Conservation (phyloP, 202 grass and related monocot species). For the Brachypodium distachyon region DNA sequence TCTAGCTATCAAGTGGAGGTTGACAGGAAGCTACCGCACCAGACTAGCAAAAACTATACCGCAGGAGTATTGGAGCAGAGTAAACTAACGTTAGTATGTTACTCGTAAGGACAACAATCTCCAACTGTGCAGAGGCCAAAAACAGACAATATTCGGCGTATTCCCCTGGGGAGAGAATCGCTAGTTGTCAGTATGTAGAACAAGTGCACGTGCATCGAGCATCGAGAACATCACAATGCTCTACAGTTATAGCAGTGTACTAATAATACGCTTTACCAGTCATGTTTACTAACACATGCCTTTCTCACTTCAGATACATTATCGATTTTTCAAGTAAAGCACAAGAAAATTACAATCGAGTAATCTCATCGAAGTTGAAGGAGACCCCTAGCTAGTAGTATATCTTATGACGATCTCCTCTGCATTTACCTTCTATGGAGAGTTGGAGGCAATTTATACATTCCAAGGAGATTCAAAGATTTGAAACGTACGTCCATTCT, state of each 20-base stretch:
- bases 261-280: too few species aligned
- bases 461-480: neutral
- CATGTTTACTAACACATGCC: too few species aligned
- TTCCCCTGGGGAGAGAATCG: neutral
- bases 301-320: conserved; percentile 5
- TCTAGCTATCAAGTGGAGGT: neutral
- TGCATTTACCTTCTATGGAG: neutral
- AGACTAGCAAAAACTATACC: too few species aligned
- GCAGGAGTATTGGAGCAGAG: too few species aligned
- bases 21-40: neutral
- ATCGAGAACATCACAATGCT: neutral
- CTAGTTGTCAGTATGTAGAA: neutral
- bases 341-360: neutral
- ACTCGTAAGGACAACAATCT: neutral
- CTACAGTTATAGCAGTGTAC: too few species aligned
- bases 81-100: conserved; percentile 4
- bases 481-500: neutral
- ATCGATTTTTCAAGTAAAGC: neutral
- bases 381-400: neutral
- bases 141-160: neutral
- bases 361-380: neutral
- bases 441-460: conserved; percentile 2
- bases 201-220: neutral
- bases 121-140: neutral
- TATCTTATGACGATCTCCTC: neutral